Evolutionary conservation across 176 grass and related monocot species (phyloP), one percentile per base, ranked within the genome.

Genomic region (Oryza rufipogon): DNA sequence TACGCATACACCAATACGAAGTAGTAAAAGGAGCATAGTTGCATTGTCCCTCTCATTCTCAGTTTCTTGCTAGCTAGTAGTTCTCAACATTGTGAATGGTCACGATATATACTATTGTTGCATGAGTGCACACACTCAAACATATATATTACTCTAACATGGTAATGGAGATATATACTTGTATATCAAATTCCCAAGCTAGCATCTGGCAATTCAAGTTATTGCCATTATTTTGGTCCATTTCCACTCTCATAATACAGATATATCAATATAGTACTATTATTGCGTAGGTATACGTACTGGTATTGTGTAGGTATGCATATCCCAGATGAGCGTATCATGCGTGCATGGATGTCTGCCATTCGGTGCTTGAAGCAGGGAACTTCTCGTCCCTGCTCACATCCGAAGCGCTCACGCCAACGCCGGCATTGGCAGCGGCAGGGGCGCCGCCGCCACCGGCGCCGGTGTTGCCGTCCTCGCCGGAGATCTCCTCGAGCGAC

Each of bases 401-500:
- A 17, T 69, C 45, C 14, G n/a, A 30, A 9, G 33, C 15, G 15
- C 68, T 39, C 33, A 14, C 23, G 79, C 38, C 8, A 44, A 23
- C 9, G 20, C 48, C n/a, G 80, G 15, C 41, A 13, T 45, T n/a
- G 80, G 9, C 41, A 13, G 64, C 26, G 5, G 9, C 20, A 52
- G 49, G 49, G 15, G 49, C 49, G 15, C 15, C 15, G 5, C 15
- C 4, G 11, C 49, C 49, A 4, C n/a, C 44, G 48, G 26, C 17
- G 5, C n/a, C 44, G 48, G 20, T 8, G 11, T 61, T 77, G 14
- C n/a, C 84, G 36, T 90, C 61, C 79, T 86, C 88, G 5, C 88
- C 88, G 78, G 91, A 87, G 52, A 93, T 83, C 58, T 93, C 91
- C 69, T 90, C 91, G 0, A 93, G 85, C 3, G 88, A 93, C 85